Conservation (phyloP, 345 rosid species). For the Gynandropsis gynandra region DNA sequence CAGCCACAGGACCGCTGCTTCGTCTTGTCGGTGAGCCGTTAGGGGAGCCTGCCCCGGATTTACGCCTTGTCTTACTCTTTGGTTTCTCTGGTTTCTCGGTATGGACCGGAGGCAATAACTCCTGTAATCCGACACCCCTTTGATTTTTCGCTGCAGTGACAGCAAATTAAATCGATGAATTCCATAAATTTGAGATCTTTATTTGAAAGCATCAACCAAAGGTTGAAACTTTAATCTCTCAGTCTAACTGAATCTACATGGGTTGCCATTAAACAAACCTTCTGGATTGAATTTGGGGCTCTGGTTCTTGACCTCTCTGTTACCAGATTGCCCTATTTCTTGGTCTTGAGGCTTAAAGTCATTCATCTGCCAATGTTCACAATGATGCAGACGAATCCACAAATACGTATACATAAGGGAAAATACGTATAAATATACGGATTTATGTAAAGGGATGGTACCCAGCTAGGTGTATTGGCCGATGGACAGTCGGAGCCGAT, state of each 20-base stretch:
- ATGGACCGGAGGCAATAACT: slow-evolving; percentile 16
- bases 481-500: slow-evolving; percentile 79
- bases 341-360: slow-evolving; percentile 27
- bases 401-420: not conserved
- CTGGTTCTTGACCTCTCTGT: slow-evolving; percentile 24
- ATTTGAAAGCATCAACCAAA: not conserved
- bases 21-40: slow-evolving; percentile 20
- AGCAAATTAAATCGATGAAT: not conserved
- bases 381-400: not conserved
- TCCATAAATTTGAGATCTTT: not conserved
- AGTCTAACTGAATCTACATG: too few relatives aligned
- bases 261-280: slow-evolving; percentile 3
- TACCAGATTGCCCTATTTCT: slow-evolving; percentile 24
- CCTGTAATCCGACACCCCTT: slow-evolving; percentile 19
- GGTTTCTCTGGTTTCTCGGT: slow-evolving; percentile 28
- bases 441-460: slow-evolving; percentile 12
- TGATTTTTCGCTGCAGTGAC: slow-evolving; percentile 18
- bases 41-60: not conserved
- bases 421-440: not conserved
- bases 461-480: slow-evolving; percentile 54
- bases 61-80: slow-evolving; percentile 24
- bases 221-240: not conserved
- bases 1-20: slow-evolving; percentile 24
- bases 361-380: slow-evolving; percentile 19
- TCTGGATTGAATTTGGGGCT: slow-evolving; percentile 19